phyloP scores from a whole-genome alignment of 2,329 filamentous ascomycete species.

The Xylariales sp. region DNA sequence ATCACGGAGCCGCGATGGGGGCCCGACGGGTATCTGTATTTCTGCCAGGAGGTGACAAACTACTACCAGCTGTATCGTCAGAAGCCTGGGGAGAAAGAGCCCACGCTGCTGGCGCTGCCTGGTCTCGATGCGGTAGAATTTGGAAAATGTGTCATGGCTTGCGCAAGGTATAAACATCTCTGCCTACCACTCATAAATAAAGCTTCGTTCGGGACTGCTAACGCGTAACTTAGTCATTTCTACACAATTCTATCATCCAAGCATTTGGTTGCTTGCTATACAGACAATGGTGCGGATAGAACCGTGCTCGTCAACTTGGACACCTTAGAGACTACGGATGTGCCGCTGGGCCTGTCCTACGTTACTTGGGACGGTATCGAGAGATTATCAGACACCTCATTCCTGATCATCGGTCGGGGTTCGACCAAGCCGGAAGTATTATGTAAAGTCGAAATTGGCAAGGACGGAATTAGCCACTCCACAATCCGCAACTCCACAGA shows the following conservation, averaged over 20 bases:
- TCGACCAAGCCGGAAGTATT: slow-evolving; percentile 24
- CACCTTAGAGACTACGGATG: slow-evolving; percentile 21
- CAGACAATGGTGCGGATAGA: slow-evolving; percentile 25
- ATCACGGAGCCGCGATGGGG: slow-evolving; percentile 48
- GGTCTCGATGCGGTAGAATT: slow-evolving; percentile 18
- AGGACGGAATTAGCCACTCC: slow-evolving; percentile 13
- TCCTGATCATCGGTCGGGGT: slow-evolving; percentile 33
- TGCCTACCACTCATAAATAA: too few species aligned
- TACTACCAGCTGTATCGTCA: slow-evolving; percentile 43
- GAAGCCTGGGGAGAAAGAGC: slow-evolving; percentile 18
- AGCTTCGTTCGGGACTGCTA: too few species aligned
- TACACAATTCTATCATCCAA: slow-evolving; percentile 31
- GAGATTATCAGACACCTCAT: slow-evolving; percentile 26
- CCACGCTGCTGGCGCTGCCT: background rate
- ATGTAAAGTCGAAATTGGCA: slow-evolving; percentile 28
- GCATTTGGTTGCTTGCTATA: slow-evolving; percentile 28
- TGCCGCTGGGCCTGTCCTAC: slow-evolving; percentile 24
- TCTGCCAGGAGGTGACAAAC: slow-evolving; percentile 38
- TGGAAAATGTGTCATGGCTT: slow-evolving; percentile 22
- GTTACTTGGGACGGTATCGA: slow-evolving; percentile 29
- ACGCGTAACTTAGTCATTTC: slow-evolving; percentile 28
- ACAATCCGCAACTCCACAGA: slow-evolving; percentile 30
- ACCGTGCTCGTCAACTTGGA: slow-evolving; percentile 34
- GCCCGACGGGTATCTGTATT: slow-evolving; percentile 42
- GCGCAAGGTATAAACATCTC: slow-evolving; percentile 13